Evolutionary conservation across 805 yeast species (phyloP), one percentile per base, ranked within the genome.

Genomic region (Candida patagonica): DNA sequence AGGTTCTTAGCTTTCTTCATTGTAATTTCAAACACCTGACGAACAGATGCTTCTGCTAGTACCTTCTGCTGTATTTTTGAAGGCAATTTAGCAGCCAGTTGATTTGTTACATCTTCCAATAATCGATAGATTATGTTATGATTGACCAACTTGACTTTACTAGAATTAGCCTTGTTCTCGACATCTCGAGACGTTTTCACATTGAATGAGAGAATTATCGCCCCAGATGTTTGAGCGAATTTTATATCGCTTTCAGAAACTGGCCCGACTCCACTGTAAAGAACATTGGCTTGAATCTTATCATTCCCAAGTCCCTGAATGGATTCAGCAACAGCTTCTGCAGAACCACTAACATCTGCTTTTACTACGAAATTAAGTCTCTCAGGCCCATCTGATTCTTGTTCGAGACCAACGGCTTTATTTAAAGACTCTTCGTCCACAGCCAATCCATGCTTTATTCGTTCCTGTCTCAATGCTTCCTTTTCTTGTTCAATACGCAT

Each of bases 341-440:
- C 82, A 0, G 97, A 88, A 0, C 98, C 98, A 49, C 80, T 78
- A 1, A 89, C 96, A 61, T 92, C 98, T 0, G 95, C 83, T 55
- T 84, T 86, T 26, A 92, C 67, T 21, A 92, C 78, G 48, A 79
- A 86, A 5, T 47, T 52, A 5, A 56, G 58, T 6, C 47, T 51
- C 5, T 51, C 49, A 2, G 49, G 41, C 2, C 45, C 50, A 6
- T 53, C 66, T 7, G 12, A 12, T n/a, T n/a, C n/a, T n/a, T n/a
- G n/a, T n/a, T n/a, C n/a, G n/a, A n/a, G n/a, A n/a, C 25, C 35
- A 31, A 19, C 24, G 40, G 58, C 62, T 2, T 62, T 57, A 40
- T 49, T 63, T 40, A 58, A 66, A 24, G 55, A 60, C 41, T 69
- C 62, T 20, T 72, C 76, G 20, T 62, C 72, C 12, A 68, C 53